Evolutionary conservation across 1,139 yeast genomes (phyloP), one percentile per base, ranked within the genome.

Genomic region (Casaregolazyma lundiana): DNA sequence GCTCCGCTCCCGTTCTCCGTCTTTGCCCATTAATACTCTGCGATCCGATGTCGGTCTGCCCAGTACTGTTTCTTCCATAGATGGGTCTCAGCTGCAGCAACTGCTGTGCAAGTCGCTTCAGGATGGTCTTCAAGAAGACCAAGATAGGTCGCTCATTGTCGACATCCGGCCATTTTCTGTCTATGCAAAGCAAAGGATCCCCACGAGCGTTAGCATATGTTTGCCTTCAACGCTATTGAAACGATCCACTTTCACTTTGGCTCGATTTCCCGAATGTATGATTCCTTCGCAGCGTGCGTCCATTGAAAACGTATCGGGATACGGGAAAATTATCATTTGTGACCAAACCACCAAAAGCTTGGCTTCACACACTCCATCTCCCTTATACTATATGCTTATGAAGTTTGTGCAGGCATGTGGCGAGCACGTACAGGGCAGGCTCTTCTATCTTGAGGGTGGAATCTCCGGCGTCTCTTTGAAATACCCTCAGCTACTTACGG

Each of bases 171-270:
- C 95, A 0, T 83, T 76, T 57, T 76, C 84, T 4, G 86, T 81
- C 45, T 84, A 69, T 61, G 69, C 76, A 26, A 70, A 67, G 47
- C 60, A 72, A 3, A 81, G 81, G 49, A 60, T 87, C 13, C 57
- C 56, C n/a, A 66, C 73, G 40, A 76, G 95, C 1, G 67, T 83
- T 38, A 84, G 84, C 59, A 73, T 86, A 30, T 83, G 90, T 58
- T 68, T 86, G 19, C 95, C 95, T 1, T 80, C 92, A 16, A 86
- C 95, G 1, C 69, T 87, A 41, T 67, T 87, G 53, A 83, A 83
- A 60, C 74, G 96, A 52, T 71, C 77, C 34, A 80, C 77, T 49
- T 85, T 82, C 58, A 76, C 77, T 15, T 67, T 85, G 45, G 54
- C 68, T 47, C 66, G 82, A 54, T 75, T 84, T 52, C 65, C 80